A percentile compares a stretch with the other conserved stretches of the same genome.
These are phyloP conservation scores for Globisporangium nodosum DNA, from an alignment of 352 stramenopile genomes.

Conservation along the genomic window DNA sequence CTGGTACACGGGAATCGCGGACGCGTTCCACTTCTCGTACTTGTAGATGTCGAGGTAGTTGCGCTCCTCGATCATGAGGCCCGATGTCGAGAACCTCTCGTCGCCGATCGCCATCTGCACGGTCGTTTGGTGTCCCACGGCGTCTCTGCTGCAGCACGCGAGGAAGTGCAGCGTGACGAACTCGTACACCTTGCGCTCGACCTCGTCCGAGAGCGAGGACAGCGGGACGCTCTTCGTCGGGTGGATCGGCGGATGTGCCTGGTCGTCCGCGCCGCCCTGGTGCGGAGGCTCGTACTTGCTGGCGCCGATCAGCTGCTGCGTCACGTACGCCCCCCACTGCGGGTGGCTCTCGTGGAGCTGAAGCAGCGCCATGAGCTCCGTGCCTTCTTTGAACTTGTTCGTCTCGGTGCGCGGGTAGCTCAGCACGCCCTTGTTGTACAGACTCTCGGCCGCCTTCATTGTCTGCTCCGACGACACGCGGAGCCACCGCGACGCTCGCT, in stretches of 20 bases:
- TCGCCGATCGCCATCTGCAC: slow-evolving; percentile 83
- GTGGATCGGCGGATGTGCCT: slow-evolving; percentile 98
- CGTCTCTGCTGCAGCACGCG: slow-evolving; percentile 96
- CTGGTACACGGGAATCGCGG: slow-evolving; percentile 82
- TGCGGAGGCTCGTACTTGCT: slow-evolving; percentile 83
- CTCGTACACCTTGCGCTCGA: slow-evolving; percentile 96
- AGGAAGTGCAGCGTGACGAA: slow-evolving; percentile 98
- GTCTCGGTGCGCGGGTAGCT: slow-evolving; percentile 99
- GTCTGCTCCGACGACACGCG: slow-evolving; percentile 94
- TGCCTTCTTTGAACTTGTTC: slow-evolving; percentile 95
- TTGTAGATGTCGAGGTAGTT: slow-evolving; percentile 96
- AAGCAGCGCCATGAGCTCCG: slow-evolving; percentile 84
- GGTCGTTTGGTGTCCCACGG: slow-evolving; percentile 84
- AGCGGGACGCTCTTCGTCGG: slow-evolving; percentile 92
- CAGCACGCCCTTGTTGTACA: slow-evolving; percentile 98
- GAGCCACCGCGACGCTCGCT: slow-evolving; percentile 93
- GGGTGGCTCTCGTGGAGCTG: slow-evolving; percentile 61
- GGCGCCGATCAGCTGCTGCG: slow-evolving; percentile 39
- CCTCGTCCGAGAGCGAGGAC: slow-evolving; percentile 62
- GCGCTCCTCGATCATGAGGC: slow-evolving; percentile 88
- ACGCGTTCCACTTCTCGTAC: slow-evolving; percentile 91
- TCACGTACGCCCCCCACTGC: slow-evolving; percentile 80
- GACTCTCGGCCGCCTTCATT: slow-evolving; percentile 94
- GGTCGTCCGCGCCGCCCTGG: slow-evolving; percentile 92
- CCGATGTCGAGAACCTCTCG: slow-evolving; percentile 86